Base-by-base conservation (phyloP, 306 rosid genomes). In the Quercus robur region DNA sequence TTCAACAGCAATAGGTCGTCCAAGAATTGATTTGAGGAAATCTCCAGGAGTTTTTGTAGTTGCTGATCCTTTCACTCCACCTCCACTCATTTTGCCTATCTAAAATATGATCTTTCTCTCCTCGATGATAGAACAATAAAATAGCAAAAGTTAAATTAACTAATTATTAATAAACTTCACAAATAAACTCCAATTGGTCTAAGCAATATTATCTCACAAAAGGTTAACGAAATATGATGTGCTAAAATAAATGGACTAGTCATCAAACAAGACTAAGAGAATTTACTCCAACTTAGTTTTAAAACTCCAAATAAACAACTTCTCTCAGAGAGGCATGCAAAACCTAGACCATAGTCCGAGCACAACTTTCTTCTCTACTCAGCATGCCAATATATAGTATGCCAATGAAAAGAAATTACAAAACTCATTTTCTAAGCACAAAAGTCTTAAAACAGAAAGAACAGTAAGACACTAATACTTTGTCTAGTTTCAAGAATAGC, bases 1-100 rank as follows among this genome's bases (percentile, higher is more conserved):
- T 83, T 94, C 90, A 8, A 94, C 98, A 38, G 90, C 98, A 77
- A 94, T 94, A 0, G 96, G 98, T 56, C 91, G 90, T 21, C 97
- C 96, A 1, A 96, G 93, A 77, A 94, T 94, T 49, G 98, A 94
- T 71, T 94, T 94, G 71, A 94, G 97, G 71, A 94, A 94, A 87
- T 94, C 97, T 0, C 97, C 93, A 0, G 96, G 98, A 12, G 97
- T 94, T 84, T 94, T 92, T 0, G 96, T 94, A 71, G 94, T 77
- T 14, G 88, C 81, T 1, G 93, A 86, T 54, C 85, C 89, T 76
- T 87, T 92, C 87, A 88, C 97, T 61, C 84, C 77, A 54, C 81
- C 93, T 73, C 89, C 81, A n/a, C 92, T 89, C 92, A 89, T 86
- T 81, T 67, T 82, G 20, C 46, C 20, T 55, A 18, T 71, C 61